Evolutionary conservation across 305 asterid genomes (phyloP).

Genomic region (Plantago coronopus): DNA sequence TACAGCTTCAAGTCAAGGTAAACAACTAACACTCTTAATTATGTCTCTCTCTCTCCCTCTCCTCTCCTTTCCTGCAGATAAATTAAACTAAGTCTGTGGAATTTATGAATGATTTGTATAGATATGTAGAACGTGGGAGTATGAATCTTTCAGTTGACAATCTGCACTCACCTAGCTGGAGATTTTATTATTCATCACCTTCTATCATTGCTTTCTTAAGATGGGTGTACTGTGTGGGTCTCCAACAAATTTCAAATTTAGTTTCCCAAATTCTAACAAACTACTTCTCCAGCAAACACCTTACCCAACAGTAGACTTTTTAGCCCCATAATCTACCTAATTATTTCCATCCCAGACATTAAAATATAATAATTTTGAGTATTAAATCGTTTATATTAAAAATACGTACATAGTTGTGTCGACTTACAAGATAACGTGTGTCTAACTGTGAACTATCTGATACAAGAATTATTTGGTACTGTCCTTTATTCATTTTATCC

Average conservation of each 20-base stretch:
- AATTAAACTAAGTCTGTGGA: background rate
- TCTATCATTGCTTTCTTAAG: no score
- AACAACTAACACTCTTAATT: background rate
- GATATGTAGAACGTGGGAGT: slow-evolving; percentile 40
- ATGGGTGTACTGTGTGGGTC: background rate
- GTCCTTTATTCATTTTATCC: no score
- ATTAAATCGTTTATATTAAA: no score
- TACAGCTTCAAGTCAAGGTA: slow-evolving; percentile 99
- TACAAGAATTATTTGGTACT: no score
- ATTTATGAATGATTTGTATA: slow-evolving; percentile 1
- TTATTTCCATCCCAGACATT: no score
- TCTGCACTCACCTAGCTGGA: background rate
- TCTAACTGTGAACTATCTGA: no score
- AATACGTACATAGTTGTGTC: no score
- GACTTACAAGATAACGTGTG: no score
- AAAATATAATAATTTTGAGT: no score
- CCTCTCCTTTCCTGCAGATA: background rate
- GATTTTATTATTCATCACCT: background rate
- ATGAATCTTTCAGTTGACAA: slow-evolving; percentile 3
- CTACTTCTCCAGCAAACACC: no score
- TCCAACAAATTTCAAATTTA: background rate
- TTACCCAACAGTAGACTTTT: no score
- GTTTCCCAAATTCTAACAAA: no score
- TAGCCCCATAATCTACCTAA: background rate
- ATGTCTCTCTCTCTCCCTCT: slow-evolving; percentile 19